Evolutionary conservation across 176 grass and related monocot species (phyloP), one percentile per base, ranked within the genome.

Genomic region (Areca catechu): DNA sequence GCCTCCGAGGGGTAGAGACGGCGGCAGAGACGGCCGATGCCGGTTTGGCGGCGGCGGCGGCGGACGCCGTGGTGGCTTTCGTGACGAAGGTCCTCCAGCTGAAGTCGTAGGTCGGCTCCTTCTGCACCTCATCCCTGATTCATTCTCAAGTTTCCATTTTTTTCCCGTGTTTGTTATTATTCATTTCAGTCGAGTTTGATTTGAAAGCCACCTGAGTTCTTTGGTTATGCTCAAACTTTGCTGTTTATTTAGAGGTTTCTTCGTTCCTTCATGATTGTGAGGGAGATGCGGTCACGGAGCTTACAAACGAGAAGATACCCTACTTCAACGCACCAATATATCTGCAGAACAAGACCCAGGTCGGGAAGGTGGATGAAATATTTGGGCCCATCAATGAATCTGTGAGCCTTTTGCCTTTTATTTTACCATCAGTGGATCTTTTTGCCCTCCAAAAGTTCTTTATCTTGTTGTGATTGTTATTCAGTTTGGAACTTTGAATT

Each of bases 381-480:
- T 98, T 98, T 71, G 88, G 94, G 6, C 94, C 94, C 61, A 98
- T 93, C 62, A 98, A 98, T 27, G 94, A 98, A 92, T 85, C 94
- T 10, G 94, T 98, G 57, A 88, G 83, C 24, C 22, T 4, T 37
- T 47, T 48, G 9, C 53, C 28, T 54, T 30, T 52, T 16, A 43
- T 43, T 43, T 43, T 43, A 29, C 27, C 27, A 6, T 29, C 5
- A 29, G 27, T 5, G 4, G 34, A 12, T 12, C 2, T 43, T 43
- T 12, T 43, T 43, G 7, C 3, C 9, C 9, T 43, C 9, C 34
- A 43, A 43, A 43, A 4, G 34, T 43, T 43, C 9, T 12, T 43
- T 37, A 14, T 43, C 34, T 43, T 12, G 34, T 10, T 43, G 5
- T 43, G 34, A 14, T 43, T 43, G 7, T 43, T 43, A 43, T 43